Evolutionary conservation across 345 rosid species (phyloP).

Genomic region (Crucihimalaya himalaica): DNA sequence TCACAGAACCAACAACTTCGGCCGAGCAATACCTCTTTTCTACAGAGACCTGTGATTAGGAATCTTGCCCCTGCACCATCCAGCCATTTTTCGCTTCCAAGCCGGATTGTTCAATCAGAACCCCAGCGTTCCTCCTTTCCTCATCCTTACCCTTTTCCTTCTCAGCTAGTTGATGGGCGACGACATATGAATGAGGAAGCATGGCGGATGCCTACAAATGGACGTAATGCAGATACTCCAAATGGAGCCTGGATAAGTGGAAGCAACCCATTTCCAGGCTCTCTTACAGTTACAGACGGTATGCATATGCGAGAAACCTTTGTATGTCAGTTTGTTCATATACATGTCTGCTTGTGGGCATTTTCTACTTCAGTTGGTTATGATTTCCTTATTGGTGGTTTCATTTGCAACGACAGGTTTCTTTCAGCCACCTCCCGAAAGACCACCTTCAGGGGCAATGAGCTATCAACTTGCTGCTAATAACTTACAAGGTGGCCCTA

Average conservation of each 20-base stretch:
- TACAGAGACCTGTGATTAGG: conserved; percentile 57
- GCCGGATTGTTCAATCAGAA: conserved; percentile 58
- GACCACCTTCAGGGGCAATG: conserved; percentile 57
- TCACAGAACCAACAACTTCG: conserved; percentile 63
- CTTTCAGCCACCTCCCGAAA: conserved; percentile 68
- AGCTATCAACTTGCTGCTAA: conserved; percentile 56
- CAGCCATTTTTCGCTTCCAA: conserved; percentile 60
- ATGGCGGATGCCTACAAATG: conserved; percentile 65
- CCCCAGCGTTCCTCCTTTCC: conserved; percentile 57
- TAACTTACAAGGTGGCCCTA: conserved; percentile 56
- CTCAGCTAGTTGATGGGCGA: conserved; percentile 61
- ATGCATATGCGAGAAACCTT: conserved; percentile 31
- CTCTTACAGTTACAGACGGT: conserved; percentile 65
- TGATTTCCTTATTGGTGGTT: conserved; percentile 13
- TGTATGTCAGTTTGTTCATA: conserved; percentile 21
- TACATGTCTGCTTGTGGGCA: conserved; percentile 9
- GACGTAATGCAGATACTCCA: conserved; percentile 56
- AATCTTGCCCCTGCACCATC: conserved; percentile 54
- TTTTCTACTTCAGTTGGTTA: conserved; percentile 8
- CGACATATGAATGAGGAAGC: conserved; percentile 61
- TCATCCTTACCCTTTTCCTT: conserved; percentile 55
- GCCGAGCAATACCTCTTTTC: conserved; percentile 53
- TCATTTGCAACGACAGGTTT: conserved; percentile 54
- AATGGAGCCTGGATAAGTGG: conserved; percentile 68
- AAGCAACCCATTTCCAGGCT: conserved; percentile 59